Evolutionary conservation across 768 basidiomycete genomes (phyloP), one percentile per base, ranked within the genome.

Genomic region (Austroboletus eburneus): DNA sequence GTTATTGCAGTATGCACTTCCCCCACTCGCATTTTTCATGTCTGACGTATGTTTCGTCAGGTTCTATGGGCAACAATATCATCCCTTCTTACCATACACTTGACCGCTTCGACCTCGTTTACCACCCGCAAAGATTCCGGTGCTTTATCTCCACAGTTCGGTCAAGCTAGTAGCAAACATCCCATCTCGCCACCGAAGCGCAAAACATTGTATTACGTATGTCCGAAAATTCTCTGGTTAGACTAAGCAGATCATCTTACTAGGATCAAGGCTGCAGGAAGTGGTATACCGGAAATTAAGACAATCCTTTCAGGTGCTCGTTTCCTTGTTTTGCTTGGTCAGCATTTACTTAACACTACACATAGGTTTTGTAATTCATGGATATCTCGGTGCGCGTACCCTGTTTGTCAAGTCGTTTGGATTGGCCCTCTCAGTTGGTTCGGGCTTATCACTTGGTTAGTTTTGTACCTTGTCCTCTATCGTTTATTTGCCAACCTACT

Each of bases 281-380:
- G 87, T 59, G 96, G 96, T 39, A 94, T 98, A 46, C 93, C 94
- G 0, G 95, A 99, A 66, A 86, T 99, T 63, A 99, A 99, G 66
- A 90, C 89, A 0, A 92, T 95, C 46, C 74, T 95, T 36, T 90
- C 87, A 41, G 91, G 89, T 83, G 4, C 43, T 13, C 10, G 12
- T 41, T 44, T 33, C 43, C 5, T 4, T 18, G 33, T 30, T 46
- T 46, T 39, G 25, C 51, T 40, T 29, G 39, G 42, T 37, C 56
- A 37, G 48, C 52, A 46, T 3, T 10, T 29, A 46, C 49, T 21
- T 55, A 16, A 49, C n/a, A 10, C 33, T 22, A 17, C 4, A 2
- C 21, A 32, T 20, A 81, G 92, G 94, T 29, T 97, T 96, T 59
- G 94, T 97, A 21, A 96, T 99, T 46, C 91, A 96, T 50, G 96